phyloP scores from a whole-genome alignment of 129 eudicot genomes.

The Chrysanthemum makinoi region DNA sequence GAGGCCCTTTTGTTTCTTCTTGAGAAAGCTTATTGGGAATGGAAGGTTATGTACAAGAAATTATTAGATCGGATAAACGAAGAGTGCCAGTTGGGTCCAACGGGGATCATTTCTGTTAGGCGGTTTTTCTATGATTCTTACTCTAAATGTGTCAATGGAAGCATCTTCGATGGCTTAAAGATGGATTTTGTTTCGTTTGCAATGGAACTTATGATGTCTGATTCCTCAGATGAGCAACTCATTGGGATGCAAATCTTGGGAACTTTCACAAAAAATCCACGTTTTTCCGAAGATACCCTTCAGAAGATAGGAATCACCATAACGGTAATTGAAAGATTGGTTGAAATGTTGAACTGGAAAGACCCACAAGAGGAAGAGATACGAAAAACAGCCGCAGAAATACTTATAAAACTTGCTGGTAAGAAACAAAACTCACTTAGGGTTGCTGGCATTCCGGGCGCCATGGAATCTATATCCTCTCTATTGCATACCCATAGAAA shows the following conservation, averaged over 20 bases:
- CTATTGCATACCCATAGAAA: slow-evolving; percentile 44
- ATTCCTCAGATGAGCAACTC: slow-evolving; percentile 83
- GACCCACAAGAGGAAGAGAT: slow-evolving; percentile 84
- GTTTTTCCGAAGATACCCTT: slow-evolving; percentile 70
- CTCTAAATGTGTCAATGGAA: slow-evolving; percentile 71
- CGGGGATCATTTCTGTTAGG: slow-evolving; percentile 56
- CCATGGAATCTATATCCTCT: slow-evolving; percentile 82
- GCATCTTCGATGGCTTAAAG: slow-evolving; percentile 85
- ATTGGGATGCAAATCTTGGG: slow-evolving; percentile 63
- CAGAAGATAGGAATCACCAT: slow-evolving; percentile 77
- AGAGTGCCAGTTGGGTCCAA: slow-evolving; percentile 69
- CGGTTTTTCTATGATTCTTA: slow-evolving; percentile 93
- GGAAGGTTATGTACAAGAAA: slow-evolving; percentile 55
- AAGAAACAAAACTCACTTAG: slow-evolving; percentile 79
- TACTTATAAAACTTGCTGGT: slow-evolving; percentile 55
- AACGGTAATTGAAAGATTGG: slow-evolving; percentile 67
- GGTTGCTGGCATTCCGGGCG: slow-evolving; percentile 90
- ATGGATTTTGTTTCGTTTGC: slow-evolving; percentile 94
- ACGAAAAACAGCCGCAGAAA: slow-evolving; percentile 69
- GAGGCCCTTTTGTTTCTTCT: slow-evolving; percentile 88
- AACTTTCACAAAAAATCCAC: slow-evolving; percentile 42
- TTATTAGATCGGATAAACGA: slow-evolving; percentile 59
- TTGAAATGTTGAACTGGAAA: slow-evolving; percentile 93
- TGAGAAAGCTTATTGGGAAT: slow-evolving; percentile 96
- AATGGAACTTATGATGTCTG: slow-evolving; percentile 75